These are phyloP conservation scores for Pueraria montana DNA, from an alignment of 306 rosid genomes.

Conservation along the genomic window DNA sequence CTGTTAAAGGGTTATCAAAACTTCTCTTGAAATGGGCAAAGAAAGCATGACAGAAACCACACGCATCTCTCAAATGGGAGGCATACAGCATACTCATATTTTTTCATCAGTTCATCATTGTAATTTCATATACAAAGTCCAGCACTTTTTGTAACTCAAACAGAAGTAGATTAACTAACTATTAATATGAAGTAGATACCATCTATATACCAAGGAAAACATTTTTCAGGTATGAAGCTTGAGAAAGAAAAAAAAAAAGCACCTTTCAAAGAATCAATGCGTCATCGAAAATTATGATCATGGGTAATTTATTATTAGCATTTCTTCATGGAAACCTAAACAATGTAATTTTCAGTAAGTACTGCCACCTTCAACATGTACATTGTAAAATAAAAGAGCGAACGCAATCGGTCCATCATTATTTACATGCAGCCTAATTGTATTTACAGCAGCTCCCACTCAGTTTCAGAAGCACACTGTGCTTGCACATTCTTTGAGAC, in stretches of 20 bases:
- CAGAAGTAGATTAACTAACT: slow-evolving; percentile 18
- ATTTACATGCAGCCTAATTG: slow-evolving; percentile 46
- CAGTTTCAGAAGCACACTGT: slow-evolving; percentile 66
- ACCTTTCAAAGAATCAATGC: neutral
- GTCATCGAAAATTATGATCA: neutral
- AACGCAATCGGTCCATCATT: slow-evolving; percentile 29
- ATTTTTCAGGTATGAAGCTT: slow-evolving; percentile 19
- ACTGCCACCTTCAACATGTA: slow-evolving; percentile 26
- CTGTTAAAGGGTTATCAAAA: slow-evolving; percentile 69
- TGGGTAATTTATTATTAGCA: slow-evolving; percentile 34
- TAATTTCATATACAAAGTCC: neutral
- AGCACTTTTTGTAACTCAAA: slow-evolving; percentile 27
- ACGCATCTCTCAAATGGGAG: slow-evolving; percentile 31
- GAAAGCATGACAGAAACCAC: slow-evolving; percentile 18
- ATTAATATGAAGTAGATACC: slow-evolving; percentile 18
- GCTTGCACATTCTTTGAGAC: slow-evolving; percentile 39
- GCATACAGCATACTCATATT: slow-evolving; percentile 8
- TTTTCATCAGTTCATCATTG: slow-evolving; percentile 36
- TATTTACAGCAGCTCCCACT: slow-evolving; percentile 84
- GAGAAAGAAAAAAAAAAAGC: neutral
- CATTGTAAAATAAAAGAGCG: slow-evolving; percentile 22
- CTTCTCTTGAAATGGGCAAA: slow-evolving; percentile 43
- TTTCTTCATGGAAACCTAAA: slow-evolving; percentile 10
- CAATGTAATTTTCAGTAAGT: slow-evolving; percentile 27
- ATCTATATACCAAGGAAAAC: slow-evolving; percentile 38